These are phyloP conservation scores for Eutrema yunnanense DNA, from an alignment of 345 rosid genomes.

Conservation along the genomic window DNA sequence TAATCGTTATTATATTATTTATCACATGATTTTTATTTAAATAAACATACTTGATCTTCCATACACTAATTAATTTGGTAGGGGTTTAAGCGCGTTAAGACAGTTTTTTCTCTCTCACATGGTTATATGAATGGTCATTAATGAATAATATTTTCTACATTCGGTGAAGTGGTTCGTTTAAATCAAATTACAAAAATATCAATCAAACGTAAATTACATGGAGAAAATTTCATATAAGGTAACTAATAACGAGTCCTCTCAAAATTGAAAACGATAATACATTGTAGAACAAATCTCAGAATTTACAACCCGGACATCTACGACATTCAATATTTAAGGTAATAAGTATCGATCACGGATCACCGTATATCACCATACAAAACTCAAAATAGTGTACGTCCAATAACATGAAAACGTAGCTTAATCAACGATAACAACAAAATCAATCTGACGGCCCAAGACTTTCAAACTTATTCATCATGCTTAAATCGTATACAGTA, in stretches of 20 bases:
- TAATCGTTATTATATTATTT: background rate
- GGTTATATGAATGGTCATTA: slow-evolving; percentile 2
- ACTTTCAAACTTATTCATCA: background rate
- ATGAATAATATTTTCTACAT: background rate
- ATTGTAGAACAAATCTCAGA: too few species aligned
- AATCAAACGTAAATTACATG: background rate
- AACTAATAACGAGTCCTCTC: background rate
- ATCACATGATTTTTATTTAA: background rate
- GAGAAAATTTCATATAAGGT: background rate
- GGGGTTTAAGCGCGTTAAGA: slow-evolving; percentile 18
- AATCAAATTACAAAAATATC: background rate
- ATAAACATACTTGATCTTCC: slow-evolving; percentile 6
- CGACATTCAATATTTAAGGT: too few species aligned
- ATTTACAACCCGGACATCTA: too few species aligned
- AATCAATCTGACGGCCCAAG: background rate
- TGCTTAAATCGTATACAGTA: background rate
- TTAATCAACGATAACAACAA: background rate
- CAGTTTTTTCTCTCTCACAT: slow-evolving; percentile 21
- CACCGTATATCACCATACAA: background rate
- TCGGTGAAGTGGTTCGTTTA: background rate
- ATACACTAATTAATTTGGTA: slow-evolving; percentile 15
- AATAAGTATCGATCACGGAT: too few species aligned
- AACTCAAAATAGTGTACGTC: background rate
- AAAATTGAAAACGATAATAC: too few species aligned
- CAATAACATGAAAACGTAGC: background rate